Conservation (phyloP, 208 protist genomes). For the Crithidia mellificae region DNA sequence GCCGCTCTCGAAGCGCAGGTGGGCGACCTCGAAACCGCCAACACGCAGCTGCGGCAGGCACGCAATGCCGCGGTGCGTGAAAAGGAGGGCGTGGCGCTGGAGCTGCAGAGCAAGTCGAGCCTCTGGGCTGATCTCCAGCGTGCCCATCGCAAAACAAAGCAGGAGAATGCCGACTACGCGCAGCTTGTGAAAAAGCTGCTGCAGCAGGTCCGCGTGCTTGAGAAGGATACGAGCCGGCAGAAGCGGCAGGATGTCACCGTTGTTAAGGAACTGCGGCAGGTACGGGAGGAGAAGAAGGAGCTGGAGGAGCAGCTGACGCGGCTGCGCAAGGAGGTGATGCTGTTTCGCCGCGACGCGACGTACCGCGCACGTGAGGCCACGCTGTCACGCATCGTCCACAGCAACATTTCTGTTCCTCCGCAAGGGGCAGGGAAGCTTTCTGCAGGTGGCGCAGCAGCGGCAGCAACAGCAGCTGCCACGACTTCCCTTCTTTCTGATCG, state of each 20-base stretch:
- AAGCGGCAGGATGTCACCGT: slow-evolving; percentile 27
- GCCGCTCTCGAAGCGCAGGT: slow-evolving; percentile 32
- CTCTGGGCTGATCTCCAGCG: slow-evolving; percentile 26
- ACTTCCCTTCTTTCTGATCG: too few relatives aligned
- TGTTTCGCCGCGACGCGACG: slow-evolving; percentile 31
- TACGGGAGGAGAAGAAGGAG: slow-evolving; percentile 20
- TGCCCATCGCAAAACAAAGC: slow-evolving; percentile 23
- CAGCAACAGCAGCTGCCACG: too few relatives aligned
- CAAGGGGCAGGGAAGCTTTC: background rate
- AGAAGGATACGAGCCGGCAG: slow-evolving; percentile 36
- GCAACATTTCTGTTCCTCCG: background rate
- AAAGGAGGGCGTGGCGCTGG: slow-evolving; percentile 15
- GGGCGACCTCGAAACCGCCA: slow-evolving; percentile 6
- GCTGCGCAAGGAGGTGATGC: slow-evolving; percentile 26
- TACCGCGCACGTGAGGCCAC: slow-evolving; percentile 26
- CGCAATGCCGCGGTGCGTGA: slow-evolving; percentile 24
- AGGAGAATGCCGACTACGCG: slow-evolving; percentile 49
- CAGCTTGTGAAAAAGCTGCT: slow-evolving; percentile 49
- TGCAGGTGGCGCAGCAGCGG: background rate
- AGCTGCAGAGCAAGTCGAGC: slow-evolving; percentile 37
- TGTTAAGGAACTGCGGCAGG: slow-evolving; percentile 23
- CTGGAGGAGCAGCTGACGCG: slow-evolving; percentile 11
- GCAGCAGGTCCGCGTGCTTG: slow-evolving; percentile 43
- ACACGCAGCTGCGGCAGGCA: background rate
- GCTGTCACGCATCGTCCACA: slow-evolving; percentile 28